A percentile compares a stretch with the other conserved stretches of the same genome.
Conservation (phyloP, 768 basidiomycete species). For the Pleurotus salmoneostramineus region DNA sequence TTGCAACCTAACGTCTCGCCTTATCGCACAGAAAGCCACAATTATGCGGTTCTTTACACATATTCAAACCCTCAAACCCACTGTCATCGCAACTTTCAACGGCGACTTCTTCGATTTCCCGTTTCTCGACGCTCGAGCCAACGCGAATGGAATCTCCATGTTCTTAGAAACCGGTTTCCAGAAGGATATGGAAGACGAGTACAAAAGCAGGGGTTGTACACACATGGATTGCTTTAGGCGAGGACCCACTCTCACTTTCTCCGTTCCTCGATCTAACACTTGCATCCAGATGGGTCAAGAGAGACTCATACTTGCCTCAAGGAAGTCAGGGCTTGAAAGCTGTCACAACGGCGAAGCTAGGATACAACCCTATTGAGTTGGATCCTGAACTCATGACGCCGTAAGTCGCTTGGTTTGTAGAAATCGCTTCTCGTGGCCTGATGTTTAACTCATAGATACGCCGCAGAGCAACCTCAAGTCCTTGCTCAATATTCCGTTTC, state of each 20-base stretch:
- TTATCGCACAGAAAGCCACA: slow-evolving; percentile 54
- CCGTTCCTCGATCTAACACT: background rate
- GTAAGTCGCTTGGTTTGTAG: slow-evolving; percentile 41
- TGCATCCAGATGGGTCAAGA: slow-evolving; percentile 87
- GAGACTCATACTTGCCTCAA: slow-evolving; percentile 97
- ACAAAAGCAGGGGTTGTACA: slow-evolving; percentile 85
- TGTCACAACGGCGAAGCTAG: slow-evolving; percentile 92
- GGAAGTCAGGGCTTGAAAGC: slow-evolving; percentile 98
- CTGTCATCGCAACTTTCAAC: slow-evolving; percentile 98
- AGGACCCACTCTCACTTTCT: background rate
- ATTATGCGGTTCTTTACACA: slow-evolving; percentile 91
- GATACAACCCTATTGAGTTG: slow-evolving; percentile 94
- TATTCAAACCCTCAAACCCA: slow-evolving; percentile 90
- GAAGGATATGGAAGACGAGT: slow-evolving; percentile 91
- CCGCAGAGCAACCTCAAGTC: slow-evolving; percentile 89
- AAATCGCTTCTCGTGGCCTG: background rate
- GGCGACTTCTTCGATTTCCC: slow-evolving; percentile 99
- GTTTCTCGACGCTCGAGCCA: slow-evolving; percentile 84
- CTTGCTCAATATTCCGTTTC: slow-evolving; percentile 98
- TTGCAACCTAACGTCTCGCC: background rate
- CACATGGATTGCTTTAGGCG: slow-evolving; percentile 94
- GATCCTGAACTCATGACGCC: slow-evolving; percentile 99
- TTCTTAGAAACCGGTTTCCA: slow-evolving; percentile 91
- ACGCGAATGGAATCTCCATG: slow-evolving; percentile 93
- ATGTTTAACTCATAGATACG: slow-evolving; percentile 62